Evolutionary conservation across 768 basidiomycete genomes (phyloP).

Genomic region (Amanita molliuscula): DNA sequence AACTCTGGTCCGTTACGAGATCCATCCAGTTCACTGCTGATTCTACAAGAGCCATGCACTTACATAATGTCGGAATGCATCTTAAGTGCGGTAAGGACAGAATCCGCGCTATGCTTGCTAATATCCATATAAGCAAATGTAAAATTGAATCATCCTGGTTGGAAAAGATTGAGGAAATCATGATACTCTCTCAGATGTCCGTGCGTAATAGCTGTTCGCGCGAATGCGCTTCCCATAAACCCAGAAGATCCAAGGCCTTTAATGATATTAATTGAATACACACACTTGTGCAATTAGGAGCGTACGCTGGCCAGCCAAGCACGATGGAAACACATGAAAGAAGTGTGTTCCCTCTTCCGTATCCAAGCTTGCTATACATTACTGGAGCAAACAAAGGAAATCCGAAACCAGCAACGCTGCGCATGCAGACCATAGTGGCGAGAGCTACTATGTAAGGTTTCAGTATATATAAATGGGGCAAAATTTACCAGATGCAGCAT

Average conservation of each 20-base stretch:
- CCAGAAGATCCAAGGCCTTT: conserved; percentile 11
- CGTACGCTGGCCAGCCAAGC: conserved; percentile 37
- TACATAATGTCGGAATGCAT: no score
- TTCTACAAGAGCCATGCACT: no score
- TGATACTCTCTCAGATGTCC: background rate
- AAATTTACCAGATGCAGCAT: conserved; percentile 54
- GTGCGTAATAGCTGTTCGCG: conserved; percentile 3
- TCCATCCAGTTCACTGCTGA: no score
- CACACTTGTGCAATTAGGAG: conserved; percentile 5
- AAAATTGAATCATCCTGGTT: no score
- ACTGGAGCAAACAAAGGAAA: conserved; percentile 69
- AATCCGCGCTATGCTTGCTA: no score
- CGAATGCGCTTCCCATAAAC: conserved; percentile 2
- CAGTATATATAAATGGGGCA: background rate
- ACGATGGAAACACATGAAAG: conserved; percentile 47
- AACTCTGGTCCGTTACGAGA: no score
- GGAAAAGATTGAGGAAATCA: no score
- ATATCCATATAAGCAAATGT: no score
- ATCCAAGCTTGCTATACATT: conserved; percentile 57
- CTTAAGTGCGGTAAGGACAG: no score
- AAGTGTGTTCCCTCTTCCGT: conserved; percentile 60
- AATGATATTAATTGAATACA: no score
- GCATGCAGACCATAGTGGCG: conserved; percentile 51
- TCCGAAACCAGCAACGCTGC: conserved; percentile 59
- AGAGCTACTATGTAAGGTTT: conserved; percentile 30